These are phyloP conservation scores for Septoria linicola DNA, from an alignment of 2,329 filamentous ascomycete species.

Conservation along the genomic window DNA sequence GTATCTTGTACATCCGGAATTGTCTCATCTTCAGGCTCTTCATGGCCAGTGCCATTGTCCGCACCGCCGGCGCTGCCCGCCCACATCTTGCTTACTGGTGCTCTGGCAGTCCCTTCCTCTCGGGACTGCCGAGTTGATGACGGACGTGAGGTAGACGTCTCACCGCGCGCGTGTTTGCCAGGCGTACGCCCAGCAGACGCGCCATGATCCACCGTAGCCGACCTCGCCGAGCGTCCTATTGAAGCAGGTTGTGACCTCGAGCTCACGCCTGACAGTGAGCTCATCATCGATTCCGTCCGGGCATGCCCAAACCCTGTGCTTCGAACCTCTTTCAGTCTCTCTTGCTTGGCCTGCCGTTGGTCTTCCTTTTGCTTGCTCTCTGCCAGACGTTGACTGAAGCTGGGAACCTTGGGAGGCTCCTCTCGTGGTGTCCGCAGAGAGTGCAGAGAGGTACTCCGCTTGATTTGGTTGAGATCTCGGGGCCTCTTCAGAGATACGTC, in stretches of 20 bases:
- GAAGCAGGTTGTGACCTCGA: constrained; percentile 19
- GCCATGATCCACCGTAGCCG: neutral
- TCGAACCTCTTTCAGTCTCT: constrained; percentile 45
- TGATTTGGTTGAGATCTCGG: constrained; percentile 34
- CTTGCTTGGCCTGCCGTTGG: constrained; percentile 46
- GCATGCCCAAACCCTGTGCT: constrained; percentile 37
- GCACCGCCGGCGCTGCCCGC: constrained; percentile 11
- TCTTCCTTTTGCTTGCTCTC: constrained; percentile 56
- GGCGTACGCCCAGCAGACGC: neutral
- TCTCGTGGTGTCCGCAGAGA: constrained; percentile 13
- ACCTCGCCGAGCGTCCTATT: constrained; percentile 11
- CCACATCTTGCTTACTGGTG: constrained; percentile 14
- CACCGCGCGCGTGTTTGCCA: neutral
- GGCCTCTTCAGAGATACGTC: constrained; percentile 83
- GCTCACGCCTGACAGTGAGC: constrained; percentile 5
- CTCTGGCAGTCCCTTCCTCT: neutral
- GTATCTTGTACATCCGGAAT: constrained; percentile 19
- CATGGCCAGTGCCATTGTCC: constrained; percentile 23
- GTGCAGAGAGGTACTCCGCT: constrained; percentile 21
- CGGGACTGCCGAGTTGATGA: constrained; percentile 19
- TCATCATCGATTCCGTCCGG: constrained; percentile 8
- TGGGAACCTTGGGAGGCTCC: constrained; percentile 38
- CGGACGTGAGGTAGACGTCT: constrained; percentile 13
- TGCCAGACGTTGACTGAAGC: constrained; percentile 84
- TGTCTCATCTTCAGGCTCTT: constrained; percentile 22